Percentiles rank a stretch among this genome's conserved stretches.
Conservation (phyloP, 1,284 basidiomycete species). For the Anthracocystis panici-leucophaei region DNA sequence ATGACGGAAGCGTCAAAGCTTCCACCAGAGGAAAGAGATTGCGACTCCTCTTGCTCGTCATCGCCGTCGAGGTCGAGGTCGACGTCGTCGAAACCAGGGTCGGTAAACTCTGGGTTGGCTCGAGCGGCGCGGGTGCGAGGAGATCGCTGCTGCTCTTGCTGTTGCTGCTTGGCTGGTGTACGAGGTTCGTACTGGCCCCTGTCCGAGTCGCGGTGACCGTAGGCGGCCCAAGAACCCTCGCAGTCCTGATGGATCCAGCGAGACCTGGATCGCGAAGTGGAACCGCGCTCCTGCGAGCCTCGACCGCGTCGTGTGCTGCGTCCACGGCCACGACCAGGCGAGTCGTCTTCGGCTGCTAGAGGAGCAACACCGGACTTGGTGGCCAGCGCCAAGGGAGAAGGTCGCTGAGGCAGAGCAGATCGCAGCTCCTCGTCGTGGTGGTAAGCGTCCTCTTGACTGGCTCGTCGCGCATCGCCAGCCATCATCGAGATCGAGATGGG, state of each 20-base stretch:
- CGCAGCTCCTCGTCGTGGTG: constrained; percentile 46
- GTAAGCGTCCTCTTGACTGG: constrained; percentile 31
- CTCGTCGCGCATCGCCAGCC: constrained; percentile 22
- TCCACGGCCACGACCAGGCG: constrained; percentile 28
- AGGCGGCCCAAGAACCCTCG: constrained; percentile 48
- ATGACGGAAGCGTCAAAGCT: constrained; percentile 22
- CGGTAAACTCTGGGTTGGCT: constrained; percentile 25
- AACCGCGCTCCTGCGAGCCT: constrained; percentile 41
- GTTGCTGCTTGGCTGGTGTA: constrained; percentile 6
- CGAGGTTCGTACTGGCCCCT: constrained; percentile 20
- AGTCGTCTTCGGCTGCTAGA: constrained; percentile 4
- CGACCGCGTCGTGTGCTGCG: constrained; percentile 34
- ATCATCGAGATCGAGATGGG: constrained; percentile 44
- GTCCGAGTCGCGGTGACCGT: constrained; percentile 45
- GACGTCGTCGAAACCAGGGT: constrained; percentile 58
- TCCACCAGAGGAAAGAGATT: constrained; percentile 34
- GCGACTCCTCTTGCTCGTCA: constrained; percentile 38
- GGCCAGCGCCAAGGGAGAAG: constrained; percentile 33
- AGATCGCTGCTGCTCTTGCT: constrained; percentile 11
- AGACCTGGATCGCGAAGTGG: constrained; percentile 35
- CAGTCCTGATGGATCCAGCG: constrained; percentile 36
- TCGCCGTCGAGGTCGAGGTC: constrained; percentile 59
- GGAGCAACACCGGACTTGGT: constrained; percentile 21
- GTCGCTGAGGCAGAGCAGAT: constrained; percentile 37
- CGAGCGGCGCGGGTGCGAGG: constrained; percentile 15